A percentile compares a stretch with the other conserved stretches of the same genome.
phyloP scores from a whole-genome alignment of 257 asterid genomes.

The Lycium barbarum region DNA sequence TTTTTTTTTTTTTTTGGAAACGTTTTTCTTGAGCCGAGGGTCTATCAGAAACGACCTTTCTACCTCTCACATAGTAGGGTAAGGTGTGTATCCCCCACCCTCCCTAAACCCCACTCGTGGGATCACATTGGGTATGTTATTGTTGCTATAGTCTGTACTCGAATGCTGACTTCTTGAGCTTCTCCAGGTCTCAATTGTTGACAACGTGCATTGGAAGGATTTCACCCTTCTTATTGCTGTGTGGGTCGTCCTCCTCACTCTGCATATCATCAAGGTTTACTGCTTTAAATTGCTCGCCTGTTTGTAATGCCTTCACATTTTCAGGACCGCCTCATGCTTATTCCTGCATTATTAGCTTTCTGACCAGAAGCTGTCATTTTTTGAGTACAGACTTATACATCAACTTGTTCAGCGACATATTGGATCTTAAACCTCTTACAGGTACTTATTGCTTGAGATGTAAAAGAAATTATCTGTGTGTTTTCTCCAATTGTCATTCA shows the following conservation, averaged over 20 bases:
- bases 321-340: neutral
- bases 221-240: conserved; percentile 50
- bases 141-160: no score
- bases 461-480: neutral
- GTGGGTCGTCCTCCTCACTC: conserved; percentile 53
- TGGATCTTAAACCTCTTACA: conserved; percentile 60
- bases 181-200: conserved; percentile 47
- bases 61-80: no score
- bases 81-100: no score
- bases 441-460: conserved; percentile 41
- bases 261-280: conserved; percentile 57
- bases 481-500: neutral
- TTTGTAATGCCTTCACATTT: neutral
- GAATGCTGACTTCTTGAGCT: conserved; percentile 25
- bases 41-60: no score
- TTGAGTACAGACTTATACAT: conserved; percentile 46
- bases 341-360: conserved; percentile 11
- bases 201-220: conserved; percentile 60
- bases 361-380: neutral
- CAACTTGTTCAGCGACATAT: conserved; percentile 54
- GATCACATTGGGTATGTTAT: no score
- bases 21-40: no score
- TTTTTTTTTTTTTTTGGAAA: no score
- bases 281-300: conserved; percentile 2
- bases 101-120: no score